Conservation (phyloP, 148 eudicot species). For the Rhododendron vialii region DNA sequence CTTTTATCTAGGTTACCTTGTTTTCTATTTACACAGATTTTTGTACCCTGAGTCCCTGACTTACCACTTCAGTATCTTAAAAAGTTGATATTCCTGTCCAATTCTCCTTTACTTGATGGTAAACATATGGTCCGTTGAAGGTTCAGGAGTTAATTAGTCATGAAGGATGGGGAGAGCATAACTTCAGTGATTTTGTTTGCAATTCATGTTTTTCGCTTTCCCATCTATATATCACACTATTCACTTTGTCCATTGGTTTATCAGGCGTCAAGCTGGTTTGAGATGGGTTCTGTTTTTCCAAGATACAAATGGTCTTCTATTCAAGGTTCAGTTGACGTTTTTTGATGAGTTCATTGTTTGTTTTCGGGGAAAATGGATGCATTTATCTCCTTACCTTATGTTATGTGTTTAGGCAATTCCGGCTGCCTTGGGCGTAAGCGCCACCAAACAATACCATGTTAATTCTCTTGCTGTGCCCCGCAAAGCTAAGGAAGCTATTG, state of each 20-base stretch:
- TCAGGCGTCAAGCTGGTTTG: constrained; percentile 84
- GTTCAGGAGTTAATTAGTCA: not conserved
- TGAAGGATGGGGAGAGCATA: not conserved
- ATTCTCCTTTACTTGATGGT: not conserved
- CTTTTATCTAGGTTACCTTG: not conserved
- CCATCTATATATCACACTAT: not conserved
- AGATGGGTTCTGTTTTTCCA: constrained; percentile 95
- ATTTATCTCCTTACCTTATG: not conserved
- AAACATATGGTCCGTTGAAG: not conserved
- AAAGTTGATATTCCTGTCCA: not conserved
- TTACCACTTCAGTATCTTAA: not conserved
- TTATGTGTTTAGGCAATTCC: constrained; percentile 71
- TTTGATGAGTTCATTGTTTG: constrained; percentile 5
- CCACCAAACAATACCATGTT: constrained; percentile 76
- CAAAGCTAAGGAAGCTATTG: constrained; percentile 99
- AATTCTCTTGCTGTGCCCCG: constrained; percentile 98
- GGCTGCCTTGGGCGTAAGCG: constrained; percentile 87
- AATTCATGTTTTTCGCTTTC: constrained; percentile 9
- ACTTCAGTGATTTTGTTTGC: not conserved
- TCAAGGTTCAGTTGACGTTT: constrained; percentile 56
- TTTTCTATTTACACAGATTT: constrained; percentile 5
- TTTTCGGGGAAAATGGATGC: not conserved
- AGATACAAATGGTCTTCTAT: constrained; percentile 98
- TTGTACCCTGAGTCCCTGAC: not conserved
- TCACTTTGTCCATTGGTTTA: not conserved